phyloP scores from a whole-genome alignment of 106 monocot genomes.

The Apostasia ramifera region DNA sequence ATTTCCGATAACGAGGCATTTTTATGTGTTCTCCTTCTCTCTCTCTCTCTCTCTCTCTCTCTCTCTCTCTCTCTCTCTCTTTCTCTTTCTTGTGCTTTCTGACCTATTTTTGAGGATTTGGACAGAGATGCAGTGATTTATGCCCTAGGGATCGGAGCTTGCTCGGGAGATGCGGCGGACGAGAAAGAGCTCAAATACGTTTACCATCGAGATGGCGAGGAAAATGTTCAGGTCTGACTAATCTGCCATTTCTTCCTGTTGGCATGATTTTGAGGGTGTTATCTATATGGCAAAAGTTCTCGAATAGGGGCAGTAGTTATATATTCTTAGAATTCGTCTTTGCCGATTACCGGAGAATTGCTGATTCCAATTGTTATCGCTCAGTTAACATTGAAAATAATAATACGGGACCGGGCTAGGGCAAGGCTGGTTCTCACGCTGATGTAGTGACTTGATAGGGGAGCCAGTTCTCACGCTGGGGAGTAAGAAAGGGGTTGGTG shows the following conservation, averaged over 20 bases:
- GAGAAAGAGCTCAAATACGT: constrained; percentile 83
- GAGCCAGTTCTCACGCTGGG: too few relatives aligned
- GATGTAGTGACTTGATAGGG: too few relatives aligned
- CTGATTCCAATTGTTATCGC: not conserved
- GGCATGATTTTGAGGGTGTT: not conserved
- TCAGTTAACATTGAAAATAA: too few relatives aligned
- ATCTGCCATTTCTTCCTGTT: not conserved
- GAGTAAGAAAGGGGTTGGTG: too few relatives aligned
- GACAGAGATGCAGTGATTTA: constrained; percentile 79
- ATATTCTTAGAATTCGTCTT: not conserved
- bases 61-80: not conserved
- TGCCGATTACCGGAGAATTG: not conserved
- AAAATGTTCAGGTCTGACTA: constrained; percentile 44
- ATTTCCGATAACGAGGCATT: not conserved
- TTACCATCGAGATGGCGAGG: constrained; percentile 69
- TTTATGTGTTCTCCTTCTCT: not conserved
- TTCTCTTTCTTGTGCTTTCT: not conserved
- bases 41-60: too few relatives aligned
- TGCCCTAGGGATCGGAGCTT: constrained; percentile 85
- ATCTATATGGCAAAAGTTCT: not conserved
- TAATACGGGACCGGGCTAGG: too few relatives aligned
- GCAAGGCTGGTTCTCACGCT: too few relatives aligned
- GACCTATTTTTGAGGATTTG: constrained; percentile 5
- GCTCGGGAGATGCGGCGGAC: constrained; percentile 61
- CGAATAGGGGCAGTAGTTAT: not conserved